Evolutionary conservation across 192 early-diverging fungal genomes (phyloP).

Genomic region (Cladochytrium replicatum): DNA sequence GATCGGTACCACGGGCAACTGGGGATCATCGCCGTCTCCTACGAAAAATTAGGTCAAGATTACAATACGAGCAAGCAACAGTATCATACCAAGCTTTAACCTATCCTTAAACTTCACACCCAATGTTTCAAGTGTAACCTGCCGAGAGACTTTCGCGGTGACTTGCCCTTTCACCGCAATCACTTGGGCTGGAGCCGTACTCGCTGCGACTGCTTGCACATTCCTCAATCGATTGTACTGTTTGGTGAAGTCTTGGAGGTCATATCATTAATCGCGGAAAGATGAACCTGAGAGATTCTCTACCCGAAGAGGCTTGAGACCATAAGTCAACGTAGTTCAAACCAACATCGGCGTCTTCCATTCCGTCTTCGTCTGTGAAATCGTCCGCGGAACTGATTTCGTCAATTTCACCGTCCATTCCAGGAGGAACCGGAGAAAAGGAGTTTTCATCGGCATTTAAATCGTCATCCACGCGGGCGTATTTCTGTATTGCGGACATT

Average conservation of each 20-base stretch:
- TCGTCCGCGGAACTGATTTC: not conserved
- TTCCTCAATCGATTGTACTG: constrained; percentile 77
- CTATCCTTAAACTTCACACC: constrained; percentile 18
- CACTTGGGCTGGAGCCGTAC: constrained; percentile 6
- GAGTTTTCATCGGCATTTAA: too few species aligned
- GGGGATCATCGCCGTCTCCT: constrained; percentile 14
- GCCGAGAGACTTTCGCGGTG: constrained; percentile 35
- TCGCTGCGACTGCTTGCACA: constrained; percentile 9
- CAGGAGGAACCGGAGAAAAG: too few species aligned
- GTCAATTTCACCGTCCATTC: too few species aligned
- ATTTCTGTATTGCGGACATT: too few species aligned
- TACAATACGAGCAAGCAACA: constrained; percentile 46
- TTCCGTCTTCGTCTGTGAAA: constrained; percentile 32
- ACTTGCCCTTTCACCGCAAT: constrained; percentile 12
- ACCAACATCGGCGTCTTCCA: constrained; percentile 50
- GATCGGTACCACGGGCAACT: constrained; percentile 25
- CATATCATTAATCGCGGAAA: not conserved
- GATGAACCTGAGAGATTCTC: not conserved
- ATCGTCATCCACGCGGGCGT: too few species aligned
- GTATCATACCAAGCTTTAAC: constrained; percentile 57
- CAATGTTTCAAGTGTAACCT: constrained; percentile 26
- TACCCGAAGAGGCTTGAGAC: constrained; percentile 65
- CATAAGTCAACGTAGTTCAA: constrained; percentile 71
- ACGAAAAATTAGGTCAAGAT: not conserved
- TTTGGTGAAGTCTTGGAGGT: constrained; percentile 75